Evolutionary conservation across 305 asterid genomes (phyloP).

Genomic region (Fraxinus velutina): DNA sequence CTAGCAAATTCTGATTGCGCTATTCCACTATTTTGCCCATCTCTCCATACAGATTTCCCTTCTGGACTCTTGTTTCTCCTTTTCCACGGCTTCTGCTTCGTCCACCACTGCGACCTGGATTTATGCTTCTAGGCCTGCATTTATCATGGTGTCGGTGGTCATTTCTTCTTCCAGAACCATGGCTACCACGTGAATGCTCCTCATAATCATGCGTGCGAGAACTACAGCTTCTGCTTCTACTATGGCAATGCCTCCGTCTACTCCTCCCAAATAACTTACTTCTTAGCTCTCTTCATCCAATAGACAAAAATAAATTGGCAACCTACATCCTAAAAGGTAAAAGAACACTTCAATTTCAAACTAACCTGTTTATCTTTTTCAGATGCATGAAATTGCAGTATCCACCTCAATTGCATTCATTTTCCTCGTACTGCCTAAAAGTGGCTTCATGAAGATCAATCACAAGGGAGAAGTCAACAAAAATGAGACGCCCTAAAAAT

Average conservation of each 20-base stretch:
- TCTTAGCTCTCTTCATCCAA: slow-evolving; percentile 51
- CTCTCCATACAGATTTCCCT: slow-evolving; percentile 58
- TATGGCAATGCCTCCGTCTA: slow-evolving; percentile 54
- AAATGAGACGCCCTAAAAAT: slow-evolving; percentile 23
- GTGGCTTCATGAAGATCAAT: slow-evolving; percentile 30
- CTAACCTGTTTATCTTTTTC: slow-evolving; percentile 44
- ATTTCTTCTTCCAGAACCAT: slow-evolving; percentile 60
- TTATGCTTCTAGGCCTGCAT: slow-evolving; percentile 72
- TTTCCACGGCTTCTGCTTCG: slow-evolving; percentile 65
- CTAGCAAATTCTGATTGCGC: slow-evolving; percentile 41
- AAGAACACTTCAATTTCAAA: neutral
- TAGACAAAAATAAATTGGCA: slow-evolving; percentile 14
- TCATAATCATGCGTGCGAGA: slow-evolving; percentile 53
- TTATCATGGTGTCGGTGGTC: slow-evolving; percentile 57
- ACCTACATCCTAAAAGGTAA: neutral
- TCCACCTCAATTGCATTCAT: slow-evolving; percentile 29
- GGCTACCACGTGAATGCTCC: slow-evolving; percentile 51
- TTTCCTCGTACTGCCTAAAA: slow-evolving; percentile 29
- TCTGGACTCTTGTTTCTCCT: slow-evolving; percentile 68
- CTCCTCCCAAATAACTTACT: slow-evolving; percentile 54
- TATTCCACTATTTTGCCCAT: slow-evolving; percentile 41
- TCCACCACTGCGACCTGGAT: slow-evolving; percentile 60
- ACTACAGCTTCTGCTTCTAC: slow-evolving; percentile 71
- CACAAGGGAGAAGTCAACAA: slow-evolving; percentile 28
- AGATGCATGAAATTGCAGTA: slow-evolving; percentile 36